Percentiles rank a stretch among this genome's conserved stretches.
Evolutionary conservation across 495 filamentous ascomycete species (phyloP).

Genomic region (Neurospora tetrasperma): DNA sequence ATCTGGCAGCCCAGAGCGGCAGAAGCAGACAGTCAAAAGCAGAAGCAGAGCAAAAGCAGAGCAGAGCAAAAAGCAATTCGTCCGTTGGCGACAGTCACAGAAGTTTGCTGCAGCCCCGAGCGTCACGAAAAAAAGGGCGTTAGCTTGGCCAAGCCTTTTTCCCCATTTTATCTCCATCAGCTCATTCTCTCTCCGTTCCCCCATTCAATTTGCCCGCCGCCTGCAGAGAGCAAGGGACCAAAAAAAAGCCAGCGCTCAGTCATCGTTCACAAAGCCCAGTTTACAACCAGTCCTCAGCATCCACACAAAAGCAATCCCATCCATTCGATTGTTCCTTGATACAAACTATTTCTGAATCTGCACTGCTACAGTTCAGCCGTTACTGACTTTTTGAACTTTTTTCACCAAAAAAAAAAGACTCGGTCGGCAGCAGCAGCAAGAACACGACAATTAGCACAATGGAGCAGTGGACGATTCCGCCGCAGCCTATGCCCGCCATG

Average conservation of each 20-base stretch:
- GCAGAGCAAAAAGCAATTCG: neutral
- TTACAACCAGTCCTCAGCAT: neutral
- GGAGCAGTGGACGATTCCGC: conserved; percentile 43
- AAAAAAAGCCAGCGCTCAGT: neutral
- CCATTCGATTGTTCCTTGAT: neutral
- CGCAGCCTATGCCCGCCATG: conserved; percentile 19
- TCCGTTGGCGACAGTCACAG: neutral
- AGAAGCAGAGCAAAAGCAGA: neutral
- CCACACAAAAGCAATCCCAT: neutral
- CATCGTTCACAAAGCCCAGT: neutral
- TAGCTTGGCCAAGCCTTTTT: neutral
- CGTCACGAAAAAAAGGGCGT: neutral
- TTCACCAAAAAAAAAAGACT: neutral
- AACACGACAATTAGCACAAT: conserved; percentile 13
- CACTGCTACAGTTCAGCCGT: neutral
- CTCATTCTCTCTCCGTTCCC: neutral
- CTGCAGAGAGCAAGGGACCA: neutral
- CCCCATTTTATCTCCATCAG: neutral
- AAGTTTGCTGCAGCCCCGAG: neutral
- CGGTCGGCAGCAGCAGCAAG: neutral
- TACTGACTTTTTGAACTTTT: neutral
- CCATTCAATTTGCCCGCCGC: neutral
- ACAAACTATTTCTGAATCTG: neutral
- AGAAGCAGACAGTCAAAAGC: neutral
- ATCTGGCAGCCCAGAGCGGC: neutral